Base-by-base conservation (phyloP, 2,329 filamentous ascomycete species). In the Lecanosticta acicola region DNA sequence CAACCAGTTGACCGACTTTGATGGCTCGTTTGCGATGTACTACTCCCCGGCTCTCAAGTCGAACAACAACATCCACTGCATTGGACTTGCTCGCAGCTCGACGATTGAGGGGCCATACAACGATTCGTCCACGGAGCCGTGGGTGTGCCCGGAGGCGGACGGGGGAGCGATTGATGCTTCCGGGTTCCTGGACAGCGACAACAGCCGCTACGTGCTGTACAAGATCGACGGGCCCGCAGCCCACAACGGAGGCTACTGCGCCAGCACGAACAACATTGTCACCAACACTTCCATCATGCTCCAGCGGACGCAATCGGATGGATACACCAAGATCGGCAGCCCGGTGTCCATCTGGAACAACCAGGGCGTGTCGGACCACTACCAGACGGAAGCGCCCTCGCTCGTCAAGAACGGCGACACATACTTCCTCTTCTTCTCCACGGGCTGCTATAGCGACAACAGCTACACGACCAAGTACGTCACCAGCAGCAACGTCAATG, bases 191-290 rank as follows among this genome's bases (percentile, higher is more conserved):
- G 81, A 85, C 57, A 59, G 61, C 9, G 71, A 74, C 35, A 76
- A 76, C 21, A 71, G 62, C 24, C 71, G 74, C 4, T 85, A 82
- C 58, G 70, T 85, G 3, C 66, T 77, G 8, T 85, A 81, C 68
- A 85, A 85, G 62, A 68, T 84, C 19, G 81, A 85, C 61, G 81
- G 81, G 32, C 84, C 84, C 63, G 48, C 52, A 3, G 46, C 45
- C 13, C 51, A 43, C n/a, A 43, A 46, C 33, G 51, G 50, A 32
- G 73, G 73, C 1, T 61, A 66, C 45, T 76, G 73, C 58, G 66
- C 66, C 35, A 77, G 62, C 69, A 36, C 42, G 2, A 29, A 33
- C 14, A 50, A 50, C 19, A 41, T 36, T 7, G 35, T 41, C 16
- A 18, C 71, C 70, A 8, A 55, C 11, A 83, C 79, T 32, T 78